These are phyloP conservation scores for Aegilops speltoides DNA, from an alignment of 176 grass and related monocot genomes.

Conservation along the genomic window DNA sequence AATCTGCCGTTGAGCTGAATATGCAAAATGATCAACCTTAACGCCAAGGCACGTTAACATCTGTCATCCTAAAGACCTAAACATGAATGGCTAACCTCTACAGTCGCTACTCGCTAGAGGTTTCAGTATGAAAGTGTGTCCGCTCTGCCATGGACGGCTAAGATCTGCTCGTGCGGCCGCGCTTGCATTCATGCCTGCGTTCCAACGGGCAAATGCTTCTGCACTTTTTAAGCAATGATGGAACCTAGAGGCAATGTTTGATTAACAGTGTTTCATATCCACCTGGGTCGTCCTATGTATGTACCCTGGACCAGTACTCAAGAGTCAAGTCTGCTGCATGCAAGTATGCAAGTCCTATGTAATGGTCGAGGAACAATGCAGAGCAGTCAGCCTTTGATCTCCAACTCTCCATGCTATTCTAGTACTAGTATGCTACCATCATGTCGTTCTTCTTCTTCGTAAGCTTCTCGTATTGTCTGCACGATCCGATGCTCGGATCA, in stretches of 20 bases:
- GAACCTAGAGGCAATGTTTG: not conserved
- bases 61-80: no score
- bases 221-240: not conserved
- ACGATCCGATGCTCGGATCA: not conserved
- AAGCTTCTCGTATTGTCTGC: slow-evolving; percentile 10
- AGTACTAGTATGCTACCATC: not conserved
- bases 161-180: no score
- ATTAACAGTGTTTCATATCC: not conserved
- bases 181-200: not conserved
- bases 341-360: not conserved
- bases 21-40: no score
- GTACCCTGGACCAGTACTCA: slow-evolving; percentile 31
- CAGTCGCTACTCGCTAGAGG: no score
- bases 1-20: no score
- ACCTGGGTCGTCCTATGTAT: no score
- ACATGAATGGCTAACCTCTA: no score
- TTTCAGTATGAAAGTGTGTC: no score
- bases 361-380: not conserved
- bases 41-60: no score
- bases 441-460: not conserved
- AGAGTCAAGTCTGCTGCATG: slow-evolving; percentile 2
- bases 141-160: no score
- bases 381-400: not conserved
- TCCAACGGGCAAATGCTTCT: no score
- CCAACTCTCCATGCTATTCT: not conserved